Evolutionary conservation across 495 filamentous ascomycete genomes (phyloP).

Genomic region (Hyaloscypha bicolor): DNA sequence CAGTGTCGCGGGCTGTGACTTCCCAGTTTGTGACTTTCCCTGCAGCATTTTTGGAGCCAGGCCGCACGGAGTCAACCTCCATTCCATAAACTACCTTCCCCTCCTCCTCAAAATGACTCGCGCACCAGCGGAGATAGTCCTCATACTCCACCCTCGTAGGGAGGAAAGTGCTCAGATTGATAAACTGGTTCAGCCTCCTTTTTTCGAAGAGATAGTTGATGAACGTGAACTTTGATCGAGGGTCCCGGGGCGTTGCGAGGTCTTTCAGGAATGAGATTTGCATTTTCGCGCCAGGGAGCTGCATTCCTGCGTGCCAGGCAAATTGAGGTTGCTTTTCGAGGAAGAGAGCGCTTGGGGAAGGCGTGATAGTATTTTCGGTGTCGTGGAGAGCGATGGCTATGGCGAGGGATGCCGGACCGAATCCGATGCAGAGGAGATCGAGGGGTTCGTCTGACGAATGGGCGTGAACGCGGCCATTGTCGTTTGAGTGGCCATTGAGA

Average conservation of each 20-base stretch:
- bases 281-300: slow-evolving; percentile 91
- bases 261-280: slow-evolving; percentile 99
- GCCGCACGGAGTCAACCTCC: slow-evolving; percentile 66
- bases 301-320: slow-evolving; percentile 93
- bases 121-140: slow-evolving; percentile 94
- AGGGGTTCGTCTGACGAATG: background rate
- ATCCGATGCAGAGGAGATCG: slow-evolving; percentile 89
- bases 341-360: slow-evolving; percentile 71
- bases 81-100: slow-evolving; percentile 77
- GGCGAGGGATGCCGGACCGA: slow-evolving; percentile 91
- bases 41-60: slow-evolving; percentile 38
- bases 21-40: slow-evolving; percentile 54
- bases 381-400: slow-evolving; percentile 91
- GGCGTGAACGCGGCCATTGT: background rate
- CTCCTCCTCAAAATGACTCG: slow-evolving; percentile 74
- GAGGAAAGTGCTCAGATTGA: slow-evolving; percentile 85
- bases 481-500: slow-evolving; percentile 8
- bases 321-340: slow-evolving; percentile 84
- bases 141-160: slow-evolving; percentile 89
- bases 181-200: slow-evolving; percentile 80
- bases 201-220: slow-evolving; percentile 87
- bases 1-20: slow-evolving; percentile 43
- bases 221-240: slow-evolving; percentile 91
- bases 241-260: slow-evolving; percentile 84
- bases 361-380: slow-evolving; percentile 38